Percentiles rank a stretch among this genome's conserved stretches.
These are phyloP conservation scores for Sclerotinia subarctica DNA, from an alignment of 2,329 filamentous ascomycete species.

Conservation along the genomic window DNA sequence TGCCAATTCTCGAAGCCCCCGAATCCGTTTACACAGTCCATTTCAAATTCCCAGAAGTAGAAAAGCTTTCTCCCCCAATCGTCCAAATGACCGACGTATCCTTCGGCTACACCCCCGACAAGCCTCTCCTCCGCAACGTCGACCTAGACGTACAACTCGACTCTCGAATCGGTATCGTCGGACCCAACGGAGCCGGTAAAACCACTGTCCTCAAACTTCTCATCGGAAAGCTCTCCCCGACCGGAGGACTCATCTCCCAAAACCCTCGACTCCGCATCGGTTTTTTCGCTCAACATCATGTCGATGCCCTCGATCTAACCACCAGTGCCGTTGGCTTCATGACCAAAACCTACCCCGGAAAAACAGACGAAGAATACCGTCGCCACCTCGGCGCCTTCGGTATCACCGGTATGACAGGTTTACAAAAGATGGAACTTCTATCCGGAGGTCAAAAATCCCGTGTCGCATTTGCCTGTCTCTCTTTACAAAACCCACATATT, in stretches of 20 bases:
- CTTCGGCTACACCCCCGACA: conserved; percentile 83
- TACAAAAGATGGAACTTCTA: conserved; percentile 91
- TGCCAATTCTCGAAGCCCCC: conserved; percentile 86
- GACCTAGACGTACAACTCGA: conserved; percentile 97
- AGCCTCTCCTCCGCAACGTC: conserved; percentile 76
- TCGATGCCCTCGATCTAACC: conserved; percentile 89
- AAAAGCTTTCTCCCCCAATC: conserved; percentile 95
- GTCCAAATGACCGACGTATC: conserved; percentile 93
- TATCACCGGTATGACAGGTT: conserved; percentile 88
- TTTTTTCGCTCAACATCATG: conserved; percentile 98
- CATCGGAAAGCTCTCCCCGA: conserved; percentile 76
- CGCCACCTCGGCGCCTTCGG: conserved; percentile 88
- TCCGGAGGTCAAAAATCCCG: conserved; percentile 98
- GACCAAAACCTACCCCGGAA: conserved; percentile 86
- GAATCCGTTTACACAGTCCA: conserved; percentile 94
- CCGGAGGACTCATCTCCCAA: conserved; percentile 78
- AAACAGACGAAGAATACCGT: conserved; percentile 93
- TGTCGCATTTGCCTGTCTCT: conserved; percentile 96
- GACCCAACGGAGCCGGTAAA: conserved; percentile 97
- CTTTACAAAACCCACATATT: conserved; percentile 91
- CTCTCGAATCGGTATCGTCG: conserved; percentile 98
- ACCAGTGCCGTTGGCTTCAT: conserved; percentile 93
- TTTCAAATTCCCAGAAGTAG: conserved; percentile 95
- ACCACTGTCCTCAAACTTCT: conserved; percentile 98
- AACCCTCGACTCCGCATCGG: conserved; percentile 86